Base-by-base conservation (phyloP, 2,329 filamentous ascomycete species). In the Claviceps citrina region DNA sequence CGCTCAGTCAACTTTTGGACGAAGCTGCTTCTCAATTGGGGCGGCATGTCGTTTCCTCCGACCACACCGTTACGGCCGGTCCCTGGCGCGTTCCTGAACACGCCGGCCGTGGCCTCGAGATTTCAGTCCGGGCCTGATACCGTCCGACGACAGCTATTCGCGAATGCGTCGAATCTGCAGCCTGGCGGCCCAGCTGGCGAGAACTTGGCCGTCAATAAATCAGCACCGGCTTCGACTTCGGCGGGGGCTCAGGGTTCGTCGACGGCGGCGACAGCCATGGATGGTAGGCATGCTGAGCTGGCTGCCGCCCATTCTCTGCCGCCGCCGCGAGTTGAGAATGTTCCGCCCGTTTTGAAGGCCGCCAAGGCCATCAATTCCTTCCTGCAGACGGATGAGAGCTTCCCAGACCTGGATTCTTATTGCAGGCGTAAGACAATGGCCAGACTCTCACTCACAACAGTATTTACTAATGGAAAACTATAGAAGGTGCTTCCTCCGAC, bases 401-500 rank as follows among this genome's bases (percentile, higher is more conserved):
- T 85, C 54, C 87, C 87, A 6, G 84, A 93, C 47, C 66, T 98
- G 15, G 89, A 96, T 58, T 81, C 76, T 43, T 94, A 94, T 63
- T 78, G 93, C 52, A 76, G 79, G 62, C 84, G 86, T 91, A 68
- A 70, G 84, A 72, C 39, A 12, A 4, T 12, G 19, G 15, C 19
- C 12, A 32, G 22, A 18, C 32, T 31, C 30, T 22, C 8, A 36
- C 24, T 20, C 15, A 19, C 16, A 6, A 36, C 4, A 30, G 31
- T 13, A 15, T 40, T n/a, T n/a, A 13, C 12, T 47, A 42, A 57
- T 61, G 43, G 59, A 48, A n/a, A 25, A 26, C 5, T 47, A 41
- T 50, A 93, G 84, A 87, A 65, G 86, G 91, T 47, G 78, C 82
- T 47, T 94, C 87, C 5, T 89, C 84, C 52, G 86, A 94, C 47